Base-by-base conservation (phyloP, 495 filamentous ascomycete genomes). In the Penicillium desertorum region DNA sequence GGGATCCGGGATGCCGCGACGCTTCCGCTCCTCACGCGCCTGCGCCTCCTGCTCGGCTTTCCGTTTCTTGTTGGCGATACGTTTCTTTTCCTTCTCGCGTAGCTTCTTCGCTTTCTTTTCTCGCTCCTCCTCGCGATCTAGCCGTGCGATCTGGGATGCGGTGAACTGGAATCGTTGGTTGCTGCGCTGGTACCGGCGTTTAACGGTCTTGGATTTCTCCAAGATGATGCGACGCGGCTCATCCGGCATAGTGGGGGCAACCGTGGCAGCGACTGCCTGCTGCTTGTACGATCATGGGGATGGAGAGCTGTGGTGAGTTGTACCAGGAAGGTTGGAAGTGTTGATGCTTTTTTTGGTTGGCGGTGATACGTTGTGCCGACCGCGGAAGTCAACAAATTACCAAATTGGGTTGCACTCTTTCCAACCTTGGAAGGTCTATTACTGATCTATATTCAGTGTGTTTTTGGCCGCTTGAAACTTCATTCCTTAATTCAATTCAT, bases 121-220 rank as follows among this genome's bases (percentile, higher is more conserved):
- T 12, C 64, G 67, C 54, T 76, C 75, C 51, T 77, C 68, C 36
- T 81, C 75, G 34, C 76, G 72, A 46, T 81, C 79, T 47, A 77
- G 77, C 7, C 69, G 68, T 14, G 63, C 65, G 19, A 79, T 67
- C 59, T 79, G 70, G 11, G 72, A 70, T 14, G 79, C 64, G 23
- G 72, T 71, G 57, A 76, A 76, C 45, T 70, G 50, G 62, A 76
- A 67, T 44, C 65, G 71, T 60, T 73, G 74, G 70, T 75, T 75
- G 62, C 71, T 75, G 62, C 79, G 73, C 56, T 79, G 75, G 67
- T 79, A 81, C 58, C 68, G 75, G 58, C 69, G 76, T 63, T 69
- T 72, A 41, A 70, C 71, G 17, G 65, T 71, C 61, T 71, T 74
- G 58, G 68, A 79, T 71, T 80, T 76, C 34, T 79, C 76, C 48